Percentiles rank a stretch among this genome's conserved stretches.
Conservation (phyloP, 176 grass and related monocot species). For the Juncus effusus region DNA sequence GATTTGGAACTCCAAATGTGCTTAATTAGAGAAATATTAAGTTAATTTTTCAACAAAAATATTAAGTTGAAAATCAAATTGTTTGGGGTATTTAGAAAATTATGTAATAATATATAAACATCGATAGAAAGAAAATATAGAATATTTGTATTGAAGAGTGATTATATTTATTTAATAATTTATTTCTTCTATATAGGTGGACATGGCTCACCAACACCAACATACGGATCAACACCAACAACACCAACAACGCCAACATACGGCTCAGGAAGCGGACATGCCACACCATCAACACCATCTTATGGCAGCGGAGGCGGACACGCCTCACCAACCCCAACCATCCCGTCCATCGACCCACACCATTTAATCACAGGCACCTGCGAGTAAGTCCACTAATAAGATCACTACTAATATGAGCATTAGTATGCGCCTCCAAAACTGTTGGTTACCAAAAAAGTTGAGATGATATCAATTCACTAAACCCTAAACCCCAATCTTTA, state of each 20-base stretch:
- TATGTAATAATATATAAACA: too few relatives aligned
- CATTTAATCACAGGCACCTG: constrained; percentile 57
- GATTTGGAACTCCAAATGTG: too few relatives aligned
- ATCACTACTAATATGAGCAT: neutral
- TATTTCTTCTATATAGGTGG: neutral
- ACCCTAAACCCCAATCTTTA: too few relatives aligned
- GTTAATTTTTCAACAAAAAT: too few relatives aligned
- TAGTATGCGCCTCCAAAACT: too few relatives aligned
- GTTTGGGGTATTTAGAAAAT: too few relatives aligned
- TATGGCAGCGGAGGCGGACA: constrained; percentile 27
- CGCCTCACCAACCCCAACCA: constrained; percentile 27
- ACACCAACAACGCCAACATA: constrained; percentile 38
- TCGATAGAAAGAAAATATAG: neutral
- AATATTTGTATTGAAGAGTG: neutral
- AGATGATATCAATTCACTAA: too few relatives aligned
- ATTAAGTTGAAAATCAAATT: too few relatives aligned
- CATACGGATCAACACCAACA: constrained; percentile 32
- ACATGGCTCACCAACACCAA: constrained; percentile 27
- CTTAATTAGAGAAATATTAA: too few relatives aligned
- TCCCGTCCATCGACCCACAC: constrained; percentile 49
- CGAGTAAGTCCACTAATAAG: constrained; percentile 40
- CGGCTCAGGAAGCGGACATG: constrained; percentile 20
- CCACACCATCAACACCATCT: constrained; percentile 36
- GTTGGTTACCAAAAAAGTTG: too few relatives aligned
- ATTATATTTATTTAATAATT: too few relatives aligned